Conservation (phyloP, 257 asterid genomes). For the Ophiorrhiza pumila region DNA sequence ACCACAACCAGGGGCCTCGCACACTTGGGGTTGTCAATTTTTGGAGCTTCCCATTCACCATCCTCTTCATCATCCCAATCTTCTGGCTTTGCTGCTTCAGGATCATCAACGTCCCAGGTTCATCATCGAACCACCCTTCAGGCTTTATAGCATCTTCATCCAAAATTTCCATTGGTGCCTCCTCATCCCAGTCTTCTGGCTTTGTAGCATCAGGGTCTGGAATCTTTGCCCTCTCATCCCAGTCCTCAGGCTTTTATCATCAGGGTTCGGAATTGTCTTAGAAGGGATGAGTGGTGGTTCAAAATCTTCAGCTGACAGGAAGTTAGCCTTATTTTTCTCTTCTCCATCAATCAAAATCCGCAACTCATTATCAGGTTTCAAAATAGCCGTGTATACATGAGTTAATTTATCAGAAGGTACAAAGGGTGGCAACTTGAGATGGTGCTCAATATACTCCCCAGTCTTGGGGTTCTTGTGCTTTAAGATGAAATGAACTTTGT, state of each 20-base stretch:
- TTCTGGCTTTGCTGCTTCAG: constrained; percentile 87
- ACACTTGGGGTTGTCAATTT: constrained; percentile 79
- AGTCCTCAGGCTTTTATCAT: constrained; percentile 92
- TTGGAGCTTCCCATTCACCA: constrained; percentile 98
- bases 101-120: constrained; percentile 95
- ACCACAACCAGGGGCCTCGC: constrained; percentile 92
- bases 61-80: constrained; percentile 99
- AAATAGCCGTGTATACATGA: constrained; percentile 89
- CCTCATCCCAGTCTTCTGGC: constrained; percentile 98
- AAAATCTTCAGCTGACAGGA: constrained; percentile 74
- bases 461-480: constrained; percentile 90
- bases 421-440: constrained; percentile 88
- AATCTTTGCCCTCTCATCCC: constrained; percentile 95
- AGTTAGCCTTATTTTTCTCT: constrained; percentile 84
- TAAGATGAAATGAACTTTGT: constrained; percentile 93
- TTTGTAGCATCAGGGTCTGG: constrained; percentile 91
- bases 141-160: constrained; percentile 92
- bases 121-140: constrained; percentile 97
- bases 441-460: constrained; percentile 82
- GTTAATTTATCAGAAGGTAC: constrained; percentile 88
- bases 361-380: constrained; percentile 71
- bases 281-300: constrained; percentile 85
- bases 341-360: constrained; percentile 86
- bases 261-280: constrained; percentile 95
- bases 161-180: constrained; percentile 81